Percentiles rank a stretch among this genome's conserved stretches.
These are phyloP conservation scores for Fraxinus platypoda DNA, from an alignment of 305 asterid species.

Conservation along the genomic window DNA sequence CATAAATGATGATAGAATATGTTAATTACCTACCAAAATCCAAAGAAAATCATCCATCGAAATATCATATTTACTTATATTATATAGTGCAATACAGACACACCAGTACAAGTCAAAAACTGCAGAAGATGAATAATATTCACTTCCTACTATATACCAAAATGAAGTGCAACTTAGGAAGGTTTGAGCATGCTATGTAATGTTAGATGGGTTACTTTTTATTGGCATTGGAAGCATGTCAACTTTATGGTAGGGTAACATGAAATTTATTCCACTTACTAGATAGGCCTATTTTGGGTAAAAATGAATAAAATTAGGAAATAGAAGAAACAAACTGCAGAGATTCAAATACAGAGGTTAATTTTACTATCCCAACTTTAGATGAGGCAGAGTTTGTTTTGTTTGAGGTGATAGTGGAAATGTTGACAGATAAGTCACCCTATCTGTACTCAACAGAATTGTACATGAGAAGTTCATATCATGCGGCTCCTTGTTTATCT, in stretches of 20 bases:
- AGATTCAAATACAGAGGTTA: background rate
- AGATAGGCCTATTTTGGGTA: background rate
- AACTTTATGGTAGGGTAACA: background rate
- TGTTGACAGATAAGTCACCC: background rate
- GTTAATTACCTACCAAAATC: background rate
- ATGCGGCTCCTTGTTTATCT: too few relatives aligned
- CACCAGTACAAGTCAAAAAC: background rate
- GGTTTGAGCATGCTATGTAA: background rate
- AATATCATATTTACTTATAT: background rate
- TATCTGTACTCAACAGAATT: background rate
- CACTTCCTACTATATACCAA: background rate
- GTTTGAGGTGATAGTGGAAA: background rate
- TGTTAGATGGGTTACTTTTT: background rate
- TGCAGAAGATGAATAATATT: background rate
- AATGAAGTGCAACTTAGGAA: background rate
- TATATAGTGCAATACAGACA: background rate
- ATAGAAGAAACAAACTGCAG: background rate
- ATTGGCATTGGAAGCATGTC: background rate
- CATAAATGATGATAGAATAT: background rate
- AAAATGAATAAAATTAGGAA: background rate
- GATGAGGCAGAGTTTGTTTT: background rate
- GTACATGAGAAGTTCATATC: background rate
- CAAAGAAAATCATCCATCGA: background rate
- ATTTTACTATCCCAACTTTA: background rate
- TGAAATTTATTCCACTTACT: background rate